phyloP scores from a whole-genome alignment of 192 early-diverging fungal genomes.

The Coemansia sp. region DNA sequence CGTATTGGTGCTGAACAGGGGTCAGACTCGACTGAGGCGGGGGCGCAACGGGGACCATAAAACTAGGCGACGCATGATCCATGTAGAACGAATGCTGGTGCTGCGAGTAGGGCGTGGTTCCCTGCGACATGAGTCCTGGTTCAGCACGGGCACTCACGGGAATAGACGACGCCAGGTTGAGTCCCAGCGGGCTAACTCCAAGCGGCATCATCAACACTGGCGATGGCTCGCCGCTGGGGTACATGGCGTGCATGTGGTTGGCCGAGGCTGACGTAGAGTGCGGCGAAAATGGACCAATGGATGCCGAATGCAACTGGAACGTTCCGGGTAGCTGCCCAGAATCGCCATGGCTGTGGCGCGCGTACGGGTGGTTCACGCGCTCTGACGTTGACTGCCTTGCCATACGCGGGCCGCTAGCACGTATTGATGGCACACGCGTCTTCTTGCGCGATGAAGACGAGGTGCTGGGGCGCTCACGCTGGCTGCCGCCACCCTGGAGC shows the following conservation, averaged over 20 bases:
- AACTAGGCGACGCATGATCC: slow-evolving; percentile 9
- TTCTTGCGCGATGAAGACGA: slow-evolving; percentile 17
- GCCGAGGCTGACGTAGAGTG: slow-evolving; percentile 10
- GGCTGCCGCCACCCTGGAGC: slow-evolving; percentile 7
- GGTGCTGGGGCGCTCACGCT: slow-evolving; percentile 11
- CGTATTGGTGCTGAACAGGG: slow-evolving; percentile 20
- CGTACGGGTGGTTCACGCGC: slow-evolving; percentile 37
- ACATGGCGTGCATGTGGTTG: slow-evolving; percentile 1
- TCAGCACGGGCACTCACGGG: slow-evolving; percentile 20
- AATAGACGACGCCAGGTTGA: slow-evolving; percentile 9
- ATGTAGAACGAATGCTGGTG: slow-evolving; percentile 27
- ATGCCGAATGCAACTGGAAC: slow-evolving; percentile 22
- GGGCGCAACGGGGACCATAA: slow-evolving; percentile 22
- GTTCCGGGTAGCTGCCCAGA: slow-evolving; percentile 3
- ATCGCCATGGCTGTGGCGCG: slow-evolving; percentile 8
- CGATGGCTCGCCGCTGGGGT: slow-evolving; percentile 7
- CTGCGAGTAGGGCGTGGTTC: slow-evolving; percentile 7
- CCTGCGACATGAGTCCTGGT: slow-evolving; percentile 9
- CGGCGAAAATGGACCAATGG: slow-evolving; percentile 8
- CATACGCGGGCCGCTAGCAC: slow-evolving; percentile 18
- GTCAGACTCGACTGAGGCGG: slow-evolving; percentile 13
- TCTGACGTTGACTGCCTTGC: slow-evolving; percentile 26
- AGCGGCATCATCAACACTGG: slow-evolving; percentile 26
- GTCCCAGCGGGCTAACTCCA: slow-evolving; percentile 17
- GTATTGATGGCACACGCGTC: slow-evolving; percentile 15